A percentile compares a stretch with the other conserved stretches of the same genome.
Conservation (phyloP, 2,329 filamentous ascomycete genomes). For the Dactylonectria macrodidyma region DNA sequence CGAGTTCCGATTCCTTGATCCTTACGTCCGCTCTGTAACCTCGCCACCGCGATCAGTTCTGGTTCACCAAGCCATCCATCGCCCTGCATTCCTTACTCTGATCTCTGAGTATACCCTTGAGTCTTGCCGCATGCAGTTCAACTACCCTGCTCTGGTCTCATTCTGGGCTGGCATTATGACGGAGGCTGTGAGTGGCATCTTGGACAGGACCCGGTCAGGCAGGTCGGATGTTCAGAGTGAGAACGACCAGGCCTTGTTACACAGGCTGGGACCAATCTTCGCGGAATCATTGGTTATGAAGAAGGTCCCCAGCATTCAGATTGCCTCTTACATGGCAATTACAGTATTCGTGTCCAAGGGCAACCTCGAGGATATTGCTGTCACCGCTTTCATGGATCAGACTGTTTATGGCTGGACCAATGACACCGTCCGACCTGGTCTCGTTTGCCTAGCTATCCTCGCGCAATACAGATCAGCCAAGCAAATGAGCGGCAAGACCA, state of each 20-base stretch:
- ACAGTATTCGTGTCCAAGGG: slow-evolving; percentile 89
- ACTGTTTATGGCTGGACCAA: slow-evolving; percentile 82
- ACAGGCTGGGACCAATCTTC: slow-evolving; percentile 76
- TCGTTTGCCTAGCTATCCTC: slow-evolving; percentile 86
- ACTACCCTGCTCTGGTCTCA: slow-evolving; percentile 83
- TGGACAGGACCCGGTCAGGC: slow-evolving; percentile 84
- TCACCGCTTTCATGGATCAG: slow-evolving; percentile 93
- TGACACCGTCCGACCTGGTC: slow-evolving; percentile 80
- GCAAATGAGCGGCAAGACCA: slow-evolving; percentile 78
- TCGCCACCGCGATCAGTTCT: slow-evolving; percentile 85
- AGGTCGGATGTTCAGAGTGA: slow-evolving; percentile 82
- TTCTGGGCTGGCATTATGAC: slow-evolving; percentile 94
- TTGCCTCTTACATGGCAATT: slow-evolving; percentile 93
- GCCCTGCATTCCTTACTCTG: slow-evolving; percentile 80
- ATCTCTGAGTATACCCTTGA: slow-evolving; percentile 86
- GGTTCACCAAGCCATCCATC: slow-evolving; percentile 86
- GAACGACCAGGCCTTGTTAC: slow-evolving; percentile 84
- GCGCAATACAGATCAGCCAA: slow-evolving; percentile 83
- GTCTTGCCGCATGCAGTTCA: slow-evolving; percentile 78
- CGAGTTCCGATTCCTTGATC: slow-evolving; percentile 86
- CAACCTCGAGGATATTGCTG: slow-evolving; percentile 80
- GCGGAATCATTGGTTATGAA: slow-evolving; percentile 84
- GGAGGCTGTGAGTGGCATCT: slow-evolving; percentile 86
- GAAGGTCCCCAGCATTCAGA: slow-evolving; percentile 82
- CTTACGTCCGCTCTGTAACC: slow-evolving; percentile 85